Evolutionary conservation across 2,329 filamentous ascomycete species (phyloP), one percentile per base, ranked within the genome.

Genomic region (Emmonsiellopsis sp.): DNA sequence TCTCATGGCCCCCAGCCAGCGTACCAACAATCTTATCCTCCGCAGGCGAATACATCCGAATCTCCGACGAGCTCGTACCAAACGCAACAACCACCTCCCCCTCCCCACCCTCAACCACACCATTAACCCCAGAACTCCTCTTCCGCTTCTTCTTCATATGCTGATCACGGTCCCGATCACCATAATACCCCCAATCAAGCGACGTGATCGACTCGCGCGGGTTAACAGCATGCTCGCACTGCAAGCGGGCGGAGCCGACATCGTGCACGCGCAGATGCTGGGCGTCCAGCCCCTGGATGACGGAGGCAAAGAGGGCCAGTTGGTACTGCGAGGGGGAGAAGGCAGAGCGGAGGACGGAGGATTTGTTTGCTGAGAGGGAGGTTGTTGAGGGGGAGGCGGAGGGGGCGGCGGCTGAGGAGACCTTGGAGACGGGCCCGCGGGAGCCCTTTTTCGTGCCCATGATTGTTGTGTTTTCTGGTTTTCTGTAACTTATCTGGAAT

Each of bases 241-340:
- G 73, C 58, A 78, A 66, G 39, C 72, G 71, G 47, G 74, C 74
- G 40, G 74, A 77, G 53, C 65, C 69, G 42, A 74, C 75, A 58
- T 78, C 75, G 63, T 79, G 76, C 51, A 78, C 74, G 54, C 76
- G 73, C 51, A 79, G 65, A 57, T 77, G 74, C 57, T 78, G 75
- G 46, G 71, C 72, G 63, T 77, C 76, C 36, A 78, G 71, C 21
- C 75, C 75, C 60, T 77, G 76, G 49, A 78, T 76, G 53, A 77
- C 73, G 13, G 76, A 79, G 17, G 76, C 76, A 63, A 78, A 79
- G 39, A 78, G 68, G 10, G 74, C 69, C 61, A 78, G 69, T 67
- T 77, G 75, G 49, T 74, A 75, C 53, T 72, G 68, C 6, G 74
- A 75, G 2, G 76, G 76, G 4, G 75, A 72, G 62, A 78, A 79